Percentiles rank a stretch among this genome's conserved stretches.
Conservation (phyloP, 352 stramenopile genomes). For the Pythium sp. region DNA sequence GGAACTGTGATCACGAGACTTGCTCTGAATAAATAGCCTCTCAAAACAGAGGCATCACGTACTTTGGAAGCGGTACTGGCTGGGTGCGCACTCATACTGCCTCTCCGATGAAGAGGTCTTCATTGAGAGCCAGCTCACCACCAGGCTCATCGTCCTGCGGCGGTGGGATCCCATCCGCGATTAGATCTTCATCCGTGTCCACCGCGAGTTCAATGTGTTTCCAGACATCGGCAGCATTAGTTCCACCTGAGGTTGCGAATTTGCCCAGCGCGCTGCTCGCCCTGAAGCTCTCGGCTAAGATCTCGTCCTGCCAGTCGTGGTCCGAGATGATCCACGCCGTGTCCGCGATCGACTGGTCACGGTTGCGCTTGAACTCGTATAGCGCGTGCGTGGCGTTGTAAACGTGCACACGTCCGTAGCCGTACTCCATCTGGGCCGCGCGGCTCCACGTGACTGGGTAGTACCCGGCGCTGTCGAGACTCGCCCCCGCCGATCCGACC, state of each 20-base stretch:
- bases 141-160: not conserved
- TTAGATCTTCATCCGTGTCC: conserved; percentile 4
- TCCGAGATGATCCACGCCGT: not conserved
- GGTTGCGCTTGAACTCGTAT: not conserved
- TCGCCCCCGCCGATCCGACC: not conserved
- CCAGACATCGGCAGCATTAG: not conserved
- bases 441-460: not conserved
- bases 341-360: not conserved
- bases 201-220: not conserved
- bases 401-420: not conserved
- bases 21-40: not conserved
- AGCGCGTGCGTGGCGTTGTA: not conserved
- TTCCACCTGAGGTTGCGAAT: not conserved
- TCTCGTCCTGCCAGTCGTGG: conserved; percentile 3
- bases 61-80: not conserved
- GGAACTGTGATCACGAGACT: not conserved
- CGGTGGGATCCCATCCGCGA: not conserved
- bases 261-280: not conserved
- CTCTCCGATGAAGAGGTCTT: not conserved
- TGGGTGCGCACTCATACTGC: not conserved
- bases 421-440: not conserved
- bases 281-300: not conserved
- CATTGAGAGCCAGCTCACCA: not conserved
- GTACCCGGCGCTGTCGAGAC: not conserved
- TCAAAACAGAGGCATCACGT: not conserved